Percentiles rank a stretch among this genome's conserved stretches.
Conservation (phyloP, 176 grass and related monocot species). For the Hordeum marinum region DNA sequence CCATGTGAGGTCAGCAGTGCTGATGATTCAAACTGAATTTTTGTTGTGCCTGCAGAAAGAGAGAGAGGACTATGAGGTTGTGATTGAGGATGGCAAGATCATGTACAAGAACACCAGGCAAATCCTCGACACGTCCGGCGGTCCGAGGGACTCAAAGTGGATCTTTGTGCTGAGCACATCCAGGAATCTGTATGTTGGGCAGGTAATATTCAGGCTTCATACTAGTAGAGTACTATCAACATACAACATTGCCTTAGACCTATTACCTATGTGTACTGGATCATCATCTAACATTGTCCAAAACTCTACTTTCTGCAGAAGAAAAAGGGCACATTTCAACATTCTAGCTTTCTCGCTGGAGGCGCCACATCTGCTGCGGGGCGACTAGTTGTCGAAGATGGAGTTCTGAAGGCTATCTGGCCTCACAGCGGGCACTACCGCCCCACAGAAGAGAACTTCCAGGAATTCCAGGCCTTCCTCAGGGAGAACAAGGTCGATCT, state of each 20-base stretch:
- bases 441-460: constrained; percentile 86
- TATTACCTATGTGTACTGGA: neutral
- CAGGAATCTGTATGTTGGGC: constrained; percentile 71
- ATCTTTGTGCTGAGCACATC: constrained; percentile 97
- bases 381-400: constrained; percentile 71
- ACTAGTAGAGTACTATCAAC: neutral
- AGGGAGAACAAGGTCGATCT: constrained; percentile 78
- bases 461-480: constrained; percentile 87
- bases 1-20: neutral
- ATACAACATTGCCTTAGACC: neutral
- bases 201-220: constrained; percentile 48
- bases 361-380: constrained; percentile 91
- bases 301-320: constrained; percentile 54
- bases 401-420: constrained; percentile 86
- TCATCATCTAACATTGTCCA: constrained; percentile 1
- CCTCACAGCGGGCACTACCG: constrained; percentile 90
- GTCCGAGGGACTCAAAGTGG: constrained; percentile 62
- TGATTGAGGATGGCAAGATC: constrained; percentile 70
- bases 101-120: constrained; percentile 68
- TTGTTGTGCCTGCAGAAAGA: constrained; percentile 70
- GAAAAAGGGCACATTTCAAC: constrained; percentile 94
- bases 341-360: constrained; percentile 94
- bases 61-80: constrained; percentile 81
- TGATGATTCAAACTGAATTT: constrained; percentile 14
- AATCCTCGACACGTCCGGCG: constrained; percentile 48